phyloP scores from a whole-genome alignment of 2,329 filamentous ascomycete genomes.

The Juglanconis oblonga region DNA sequence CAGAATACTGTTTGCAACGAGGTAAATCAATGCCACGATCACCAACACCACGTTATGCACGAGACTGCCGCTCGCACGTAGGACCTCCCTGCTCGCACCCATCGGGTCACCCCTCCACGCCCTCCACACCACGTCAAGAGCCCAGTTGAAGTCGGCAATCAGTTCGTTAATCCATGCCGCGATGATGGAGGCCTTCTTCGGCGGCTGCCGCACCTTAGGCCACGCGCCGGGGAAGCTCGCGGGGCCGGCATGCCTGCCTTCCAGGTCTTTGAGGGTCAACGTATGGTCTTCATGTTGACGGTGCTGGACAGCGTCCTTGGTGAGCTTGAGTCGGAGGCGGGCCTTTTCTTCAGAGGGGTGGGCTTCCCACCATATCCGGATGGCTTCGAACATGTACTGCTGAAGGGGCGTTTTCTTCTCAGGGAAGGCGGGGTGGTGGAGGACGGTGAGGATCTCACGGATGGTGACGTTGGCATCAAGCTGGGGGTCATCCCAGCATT shows the following conservation, averaged over 20 bases:
- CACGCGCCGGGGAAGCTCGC: conserved; percentile 27
- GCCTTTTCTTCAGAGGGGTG: conserved; percentile 21
- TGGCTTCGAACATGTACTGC: conserved; percentile 62
- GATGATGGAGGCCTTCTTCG: conserved; percentile 24
- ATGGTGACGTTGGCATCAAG: conserved; percentile 61
- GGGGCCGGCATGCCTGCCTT: conserved; percentile 23
- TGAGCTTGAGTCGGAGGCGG: conserved; percentile 24
- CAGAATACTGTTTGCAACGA: background rate
- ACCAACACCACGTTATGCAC: conserved; percentile 9
- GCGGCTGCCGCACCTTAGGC: conserved; percentile 25
- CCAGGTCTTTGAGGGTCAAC: conserved; percentile 25
- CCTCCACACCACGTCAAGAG: conserved; percentile 4
- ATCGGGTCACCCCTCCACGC: conserved; percentile 1
- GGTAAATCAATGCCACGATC: conserved; percentile 11
- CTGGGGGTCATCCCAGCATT: conserved; percentile 66
- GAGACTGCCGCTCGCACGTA: conserved; percentile 1
- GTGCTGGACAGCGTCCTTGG: conserved; percentile 26
- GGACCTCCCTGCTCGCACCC: conserved; percentile 6
- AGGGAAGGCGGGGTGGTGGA: conserved; percentile 65
- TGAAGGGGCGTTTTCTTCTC: conserved; percentile 53
- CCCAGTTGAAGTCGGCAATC: conserved; percentile 19
- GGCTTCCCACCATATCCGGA: conserved; percentile 54
- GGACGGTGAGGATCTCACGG: conserved; percentile 58
- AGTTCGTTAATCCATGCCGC: conserved; percentile 21
- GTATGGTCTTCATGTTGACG: conserved; percentile 28